A percentile compares a stretch with the other conserved stretches of the same genome.
These are phyloP conservation scores for Aspergillus kassunensis DNA, from an alignment of 495 filamentous ascomycete species.

Conservation along the genomic window DNA sequence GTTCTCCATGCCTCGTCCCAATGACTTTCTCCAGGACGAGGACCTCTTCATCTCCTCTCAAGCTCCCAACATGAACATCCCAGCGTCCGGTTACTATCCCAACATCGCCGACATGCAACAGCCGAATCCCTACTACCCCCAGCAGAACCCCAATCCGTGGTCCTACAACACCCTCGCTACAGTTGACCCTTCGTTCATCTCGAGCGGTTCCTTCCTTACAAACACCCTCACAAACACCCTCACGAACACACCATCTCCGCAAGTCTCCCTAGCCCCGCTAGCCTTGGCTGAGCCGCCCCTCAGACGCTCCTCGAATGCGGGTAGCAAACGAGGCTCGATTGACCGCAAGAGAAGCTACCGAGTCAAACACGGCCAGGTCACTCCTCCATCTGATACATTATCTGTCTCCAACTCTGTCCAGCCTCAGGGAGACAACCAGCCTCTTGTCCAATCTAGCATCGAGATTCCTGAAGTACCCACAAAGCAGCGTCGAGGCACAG, in stretches of 20 bases:
- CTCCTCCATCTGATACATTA: slow-evolving; percentile 29
- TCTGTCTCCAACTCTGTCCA: background rate
- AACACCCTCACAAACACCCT: no score
- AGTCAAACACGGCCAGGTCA: slow-evolving; percentile 42
- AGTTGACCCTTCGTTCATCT: background rate
- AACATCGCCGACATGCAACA: background rate
- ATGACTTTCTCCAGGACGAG: background rate
- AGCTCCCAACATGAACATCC: background rate
- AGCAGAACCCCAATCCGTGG: background rate
- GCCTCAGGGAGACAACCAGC: background rate
- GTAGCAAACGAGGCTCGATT: slow-evolving; percentile 5
- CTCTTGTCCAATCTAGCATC: slow-evolving; percentile 1
- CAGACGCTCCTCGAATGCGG: background rate
- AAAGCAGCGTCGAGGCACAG: background rate
- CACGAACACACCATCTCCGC: no score
- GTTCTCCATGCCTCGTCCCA: background rate
- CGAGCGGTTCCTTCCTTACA: background rate
- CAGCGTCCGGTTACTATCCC: background rate
- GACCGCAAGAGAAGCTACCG: slow-evolving; percentile 30
- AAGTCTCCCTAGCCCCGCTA: no score
- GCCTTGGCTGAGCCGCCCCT: background rate
- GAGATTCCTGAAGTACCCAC: background rate
- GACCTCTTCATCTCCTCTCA: background rate
- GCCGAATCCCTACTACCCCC: background rate
- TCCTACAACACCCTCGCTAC: background rate